Evolutionary conservation across 139 green algal species (phyloP), one percentile per base, ranked within the genome.

Genomic region (Zygnema cylindricum): DNA sequence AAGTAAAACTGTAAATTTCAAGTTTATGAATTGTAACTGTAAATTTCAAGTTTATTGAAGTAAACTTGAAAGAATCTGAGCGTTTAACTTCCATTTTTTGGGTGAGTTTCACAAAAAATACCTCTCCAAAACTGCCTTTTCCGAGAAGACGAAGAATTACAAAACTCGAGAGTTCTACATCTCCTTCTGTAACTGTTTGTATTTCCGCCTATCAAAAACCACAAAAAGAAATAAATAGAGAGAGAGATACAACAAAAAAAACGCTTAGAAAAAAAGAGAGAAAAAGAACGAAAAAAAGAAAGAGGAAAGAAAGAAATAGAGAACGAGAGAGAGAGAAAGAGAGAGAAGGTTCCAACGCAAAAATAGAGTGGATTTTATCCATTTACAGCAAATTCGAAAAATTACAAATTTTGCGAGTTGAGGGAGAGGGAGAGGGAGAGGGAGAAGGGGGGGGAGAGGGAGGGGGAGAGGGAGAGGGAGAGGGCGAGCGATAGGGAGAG

Each of bases 51-150:
- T n/a, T n/a, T n/a, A n/a, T n/a, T n/a, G n/a, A n/a, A n/a, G n/a
- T n/a, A n/a, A n/a, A n/a, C n/a, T n/a, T n/a, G n/a, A n/a, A n/a
- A n/a, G n/a, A n/a, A n/a, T n/a, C n/a, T n/a, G n/a, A n/a, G n/a
- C n/a, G n/a, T n/a, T n/a, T n/a, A n/a, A n/a, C n/a, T n/a, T n/a
- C n/a, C n/a, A n/a, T n/a, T n/a, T n/a, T n/a, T n/a, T n/a, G n/a
- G n/a, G n/a, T n/a, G n/a, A n/a, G n/a, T n/a, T n/a, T n/a, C n/a
- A n/a, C n/a, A 55, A 23, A 84, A 71, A 77, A 89, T 30, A 93
- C 90, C 93, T 98, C 99, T 85, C 97, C 97, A 89, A 99, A 99
- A 16, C 96, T 96, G 40, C 97, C 97, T 91, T 98, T 96, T 0
- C 97, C 97, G 69, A 99, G 95, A 2, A 99, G 93, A 0, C 94